These are phyloP conservation scores for Entamoeba invadens DNA, from an alignment of 208 protist species.

Conservation along the genomic window DNA sequence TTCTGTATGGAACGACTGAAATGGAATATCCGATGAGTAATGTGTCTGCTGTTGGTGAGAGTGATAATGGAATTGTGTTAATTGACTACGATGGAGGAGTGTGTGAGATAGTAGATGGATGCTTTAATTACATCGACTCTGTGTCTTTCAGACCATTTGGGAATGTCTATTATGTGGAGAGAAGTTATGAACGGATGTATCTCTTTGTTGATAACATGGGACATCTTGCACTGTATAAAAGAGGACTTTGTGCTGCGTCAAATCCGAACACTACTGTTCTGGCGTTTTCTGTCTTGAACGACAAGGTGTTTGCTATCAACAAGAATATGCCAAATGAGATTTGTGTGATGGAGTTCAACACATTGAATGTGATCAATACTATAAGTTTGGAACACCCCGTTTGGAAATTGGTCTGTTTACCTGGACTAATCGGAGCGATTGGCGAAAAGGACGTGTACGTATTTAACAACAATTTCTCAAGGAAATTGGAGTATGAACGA, in stretches of 20 bases:
- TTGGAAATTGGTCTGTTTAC: too few relatives aligned
- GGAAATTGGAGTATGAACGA: too few relatives aligned
- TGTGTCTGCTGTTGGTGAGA: not conserved
- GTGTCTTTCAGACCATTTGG: not conserved
- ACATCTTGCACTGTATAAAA: not conserved
- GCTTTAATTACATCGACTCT: not conserved
- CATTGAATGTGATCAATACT: too few relatives aligned
- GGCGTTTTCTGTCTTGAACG: not conserved
- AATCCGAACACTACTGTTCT: not conserved
- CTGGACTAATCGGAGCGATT: too few relatives aligned
- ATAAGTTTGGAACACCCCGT: too few relatives aligned
- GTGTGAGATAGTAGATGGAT: not conserved
- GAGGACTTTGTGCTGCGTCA: not conserved
- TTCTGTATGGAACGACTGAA: not conserved
- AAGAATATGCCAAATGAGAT: too few relatives aligned
- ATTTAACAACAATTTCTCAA: too few relatives aligned
- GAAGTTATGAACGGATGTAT: not conserved
- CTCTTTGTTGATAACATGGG: not conserved
- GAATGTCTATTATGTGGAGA: not conserved
- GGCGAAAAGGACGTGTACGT: too few relatives aligned
- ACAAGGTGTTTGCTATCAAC: too few relatives aligned
- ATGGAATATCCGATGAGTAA: not conserved
- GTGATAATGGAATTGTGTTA: not conserved
- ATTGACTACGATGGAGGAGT: not conserved
- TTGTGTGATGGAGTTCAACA: too few relatives aligned